Conservation (phyloP, 805 yeast species). For the Wickerhamomyces sydowiorum region DNA sequence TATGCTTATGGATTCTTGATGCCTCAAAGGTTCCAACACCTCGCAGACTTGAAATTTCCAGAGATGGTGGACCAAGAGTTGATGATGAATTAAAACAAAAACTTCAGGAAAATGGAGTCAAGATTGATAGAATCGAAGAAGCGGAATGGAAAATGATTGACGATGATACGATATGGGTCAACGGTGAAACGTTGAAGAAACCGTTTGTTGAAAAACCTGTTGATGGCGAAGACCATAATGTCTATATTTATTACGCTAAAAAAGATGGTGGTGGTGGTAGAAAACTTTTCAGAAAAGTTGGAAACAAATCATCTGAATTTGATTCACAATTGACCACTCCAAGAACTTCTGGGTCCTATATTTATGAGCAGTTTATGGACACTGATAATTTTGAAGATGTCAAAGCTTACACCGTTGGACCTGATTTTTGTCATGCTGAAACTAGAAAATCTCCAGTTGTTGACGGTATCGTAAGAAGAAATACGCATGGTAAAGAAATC, state of each 20-base stretch:
- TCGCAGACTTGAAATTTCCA: slow-evolving; percentile 74
- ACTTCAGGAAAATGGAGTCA: slow-evolving; percentile 57
- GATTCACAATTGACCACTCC: slow-evolving; percentile 74
- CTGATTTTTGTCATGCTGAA: slow-evolving; percentile 90
- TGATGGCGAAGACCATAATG: slow-evolving; percentile 98
- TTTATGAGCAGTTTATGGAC: slow-evolving; percentile 94
- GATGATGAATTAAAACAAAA: slow-evolving; percentile 60
- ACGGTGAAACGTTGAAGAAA: slow-evolving; percentile 66
- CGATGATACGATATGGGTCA: slow-evolving; percentile 74
- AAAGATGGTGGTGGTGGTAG: slow-evolving; percentile 98
- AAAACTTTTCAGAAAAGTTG: slow-evolving; percentile 88
- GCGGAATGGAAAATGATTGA: slow-evolving; percentile 85
- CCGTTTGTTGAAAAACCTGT: slow-evolving; percentile 99
- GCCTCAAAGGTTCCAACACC: slow-evolving; percentile 90
- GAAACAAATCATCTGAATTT: slow-evolving; percentile 93
- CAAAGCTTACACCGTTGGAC: slow-evolving; percentile 96
- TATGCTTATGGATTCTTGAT: slow-evolving; percentile 74
- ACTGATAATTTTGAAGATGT: slow-evolving; percentile 98
- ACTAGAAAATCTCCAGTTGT: slow-evolving; percentile 98
- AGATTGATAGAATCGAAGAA: slow-evolving; percentile 40
- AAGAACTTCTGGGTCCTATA: slow-evolving; percentile 84
- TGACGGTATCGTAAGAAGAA: slow-evolving; percentile 97
- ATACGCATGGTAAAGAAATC: slow-evolving; percentile 95
- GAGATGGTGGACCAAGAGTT: slow-evolving; percentile 95
- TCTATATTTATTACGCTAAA: slow-evolving; percentile 82